Evolutionary conservation across 177 flowering plant genomes (phyloP), one percentile per base, ranked within the genome.

Genomic region (Vitis hybrid): DNA sequence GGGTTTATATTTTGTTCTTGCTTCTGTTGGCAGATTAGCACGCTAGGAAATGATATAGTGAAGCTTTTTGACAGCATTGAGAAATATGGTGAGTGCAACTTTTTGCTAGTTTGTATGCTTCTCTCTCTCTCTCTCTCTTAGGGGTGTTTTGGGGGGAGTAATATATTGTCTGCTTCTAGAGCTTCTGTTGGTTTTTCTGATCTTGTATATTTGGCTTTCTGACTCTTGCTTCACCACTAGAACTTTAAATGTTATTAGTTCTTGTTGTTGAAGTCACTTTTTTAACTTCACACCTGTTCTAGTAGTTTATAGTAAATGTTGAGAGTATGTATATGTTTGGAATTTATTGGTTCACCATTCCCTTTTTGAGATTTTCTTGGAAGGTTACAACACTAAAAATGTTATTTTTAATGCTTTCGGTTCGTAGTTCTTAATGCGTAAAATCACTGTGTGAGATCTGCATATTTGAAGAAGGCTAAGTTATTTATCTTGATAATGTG

Each of bases 51-150:
- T 75, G 97, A 91, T 71, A 80, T 90, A 51, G 15, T 80, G 77
- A 92, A 92, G 84, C 97, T 95, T 63, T 95, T 95, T 85, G 97
- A 92, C 80, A 86, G 89, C 66, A 81, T 90, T 74, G 95, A 95
- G 81, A 90, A 84, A 75, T 95, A 93, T 83, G 97, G 99, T 95
- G 80, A 26, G 87, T 70, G 15, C 19, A 21, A 13, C 31, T 31
- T 71, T 33, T 45, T 8, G 15, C 45, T 57, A 4, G 45, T n/a
- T n/a, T 13, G 7, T 5, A 29, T 49, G 16, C 13, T 45, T 61
- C 45, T 33, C 49, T 11, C 29, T 29, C 52, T 29, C 52, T 18
- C 51, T 51, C 52, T 55, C 22, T 39, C 70, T 33, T 26, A 0
- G 29, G 3, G 29, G 29, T 0, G 29, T 26, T 26, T 26, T 26